Evolutionary conservation across 371 early-diverging fungal genomes (phyloP), one percentile per base, ranked within the genome.

Genomic region (Parasitella parasitica): DNA sequence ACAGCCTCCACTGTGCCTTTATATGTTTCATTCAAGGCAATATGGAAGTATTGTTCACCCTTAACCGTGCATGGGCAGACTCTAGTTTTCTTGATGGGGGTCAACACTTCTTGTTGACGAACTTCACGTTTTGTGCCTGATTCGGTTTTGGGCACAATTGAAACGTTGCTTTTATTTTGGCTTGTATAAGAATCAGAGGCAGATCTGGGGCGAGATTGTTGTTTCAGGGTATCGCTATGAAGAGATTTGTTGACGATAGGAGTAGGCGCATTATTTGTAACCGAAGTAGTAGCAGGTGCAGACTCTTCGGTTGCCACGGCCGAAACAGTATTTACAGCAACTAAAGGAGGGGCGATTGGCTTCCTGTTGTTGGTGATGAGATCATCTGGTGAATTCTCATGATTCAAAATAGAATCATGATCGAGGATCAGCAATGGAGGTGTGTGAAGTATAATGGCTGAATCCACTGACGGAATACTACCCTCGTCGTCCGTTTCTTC

Each of bases 51-150:
- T 54, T 82, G 85, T 34, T 76, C 63, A 5, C 67, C 70, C 9
- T 73, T 71, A 24, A 73, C 73, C 28, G 68, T 70, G 53, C 85
- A 84, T 16, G 69, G 73, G 48, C 85, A 84, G 0, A 57, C 61
- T 35, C 56, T 53, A 26, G 62, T 54, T 13, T 61, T 64, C 51
- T 58, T 61, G 12, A 62, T 59, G 16, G 52, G 46, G 5, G 57
- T 54, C 18, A 57, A 27, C 1, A 30, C 49, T 7, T 26, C 30
- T 27, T 46, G 39, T 37, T 34, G 54, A 13, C 36, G 26, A 16
- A 24, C 20, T 32, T 57, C 53, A 30, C 28, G 49, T 15, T 32
- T 59, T 22, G 46, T 27, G 16, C 26, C 43, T 22, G 12, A 16
- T 27, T 56, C 53, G 12, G 22, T 12, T 6, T 27, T 57, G 32